A percentile compares a stretch with the other conserved stretches of the same genome.
phyloP scores from a whole-genome alignment of 352 stramenopile genomes.

The Pythium aphanidermatum region DNA sequence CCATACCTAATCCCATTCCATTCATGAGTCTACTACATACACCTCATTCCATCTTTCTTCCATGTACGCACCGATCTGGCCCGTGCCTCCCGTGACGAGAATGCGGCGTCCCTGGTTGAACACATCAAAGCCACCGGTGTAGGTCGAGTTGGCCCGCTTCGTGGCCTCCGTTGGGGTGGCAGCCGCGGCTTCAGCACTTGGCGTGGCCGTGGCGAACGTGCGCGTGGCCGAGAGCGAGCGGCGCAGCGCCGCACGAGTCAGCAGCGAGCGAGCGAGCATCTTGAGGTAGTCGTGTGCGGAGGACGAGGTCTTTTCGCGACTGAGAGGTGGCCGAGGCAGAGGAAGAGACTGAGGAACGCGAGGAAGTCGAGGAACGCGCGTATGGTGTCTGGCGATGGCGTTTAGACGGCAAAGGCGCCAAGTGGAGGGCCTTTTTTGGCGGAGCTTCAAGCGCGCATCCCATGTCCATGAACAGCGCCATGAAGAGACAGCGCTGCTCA shows the following conservation, averaged over 20 bases:
- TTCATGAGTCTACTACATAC: slow-evolving; percentile 1
- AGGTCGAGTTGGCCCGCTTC: slow-evolving; percentile 27
- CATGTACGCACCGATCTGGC: slow-evolving; percentile 56
- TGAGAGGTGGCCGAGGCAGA: too few relatives aligned
- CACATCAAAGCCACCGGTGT: slow-evolving; percentile 45
- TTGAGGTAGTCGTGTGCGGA: neutral
- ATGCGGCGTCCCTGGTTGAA: slow-evolving; percentile 55
- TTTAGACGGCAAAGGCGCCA: too few relatives aligned
- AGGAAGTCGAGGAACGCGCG: too few relatives aligned
- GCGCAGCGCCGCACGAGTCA: neutral
- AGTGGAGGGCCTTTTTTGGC: too few relatives aligned
- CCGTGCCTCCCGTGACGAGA: slow-evolving; percentile 74
- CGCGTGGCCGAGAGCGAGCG: slow-evolving; percentile 1
- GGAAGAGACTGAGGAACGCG: too few relatives aligned
- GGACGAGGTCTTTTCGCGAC: neutral
- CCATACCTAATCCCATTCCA: slow-evolving; percentile 39
- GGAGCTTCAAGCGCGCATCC: too few relatives aligned
- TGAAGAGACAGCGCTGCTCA: too few relatives aligned
- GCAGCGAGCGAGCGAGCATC: slow-evolving; percentile 7
- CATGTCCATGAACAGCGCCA: too few relatives aligned
- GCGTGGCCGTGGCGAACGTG: slow-evolving; percentile 1
- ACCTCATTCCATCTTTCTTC: too few relatives aligned
- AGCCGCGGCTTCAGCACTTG: neutral
- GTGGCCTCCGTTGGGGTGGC: slow-evolving; percentile 2
- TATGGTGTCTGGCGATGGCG: too few relatives aligned